A percentile compares a stretch with the other conserved stretches of the same genome.
Conservation (phyloP, 495 filamentous ascomycete genomes). For the Darksidea phi region DNA sequence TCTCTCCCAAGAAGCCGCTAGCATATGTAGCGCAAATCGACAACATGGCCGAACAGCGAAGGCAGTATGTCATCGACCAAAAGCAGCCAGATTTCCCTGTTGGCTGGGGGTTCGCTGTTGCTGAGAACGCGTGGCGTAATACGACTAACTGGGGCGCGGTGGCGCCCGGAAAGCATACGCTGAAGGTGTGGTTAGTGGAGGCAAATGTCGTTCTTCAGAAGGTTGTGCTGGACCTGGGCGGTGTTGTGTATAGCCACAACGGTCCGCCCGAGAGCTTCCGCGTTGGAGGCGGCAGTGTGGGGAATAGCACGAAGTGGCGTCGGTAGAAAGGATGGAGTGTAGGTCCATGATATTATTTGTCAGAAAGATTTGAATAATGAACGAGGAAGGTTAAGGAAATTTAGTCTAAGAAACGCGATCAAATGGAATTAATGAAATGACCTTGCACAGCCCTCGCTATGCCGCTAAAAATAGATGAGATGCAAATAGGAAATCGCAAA, state of each 20-base stretch:
- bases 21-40: slow-evolving; percentile 61
- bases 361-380: no score
- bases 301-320: slow-evolving; percentile 2
- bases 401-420: no score
- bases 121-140: slow-evolving; percentile 60
- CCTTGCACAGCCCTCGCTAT: no score
- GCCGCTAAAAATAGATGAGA: no score
- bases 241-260: slow-evolving; percentile 62
- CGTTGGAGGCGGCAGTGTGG: slow-evolving; percentile 36
- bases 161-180: slow-evolving; percentile 53
- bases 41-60: slow-evolving; percentile 46
- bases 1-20: slow-evolving; percentile 58
- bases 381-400: no score
- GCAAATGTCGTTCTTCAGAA: slow-evolving; percentile 68
- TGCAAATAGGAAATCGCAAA: no score
- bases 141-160: slow-evolving; percentile 54
- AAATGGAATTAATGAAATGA: not conserved
- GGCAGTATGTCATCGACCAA: slow-evolving; percentile 54
- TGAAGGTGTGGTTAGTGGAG: slow-evolving; percentile 63
- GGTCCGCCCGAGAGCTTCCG: slow-evolving; percentile 67
- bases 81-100: slow-evolving; percentile 48
- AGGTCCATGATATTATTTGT: no score
- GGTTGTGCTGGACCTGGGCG: slow-evolving; percentile 65
- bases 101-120: slow-evolving; percentile 58
- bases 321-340: no score